Conservation (phyloP, 2,329 filamentous ascomycete species). For the Beauveria sp. region DNA sequence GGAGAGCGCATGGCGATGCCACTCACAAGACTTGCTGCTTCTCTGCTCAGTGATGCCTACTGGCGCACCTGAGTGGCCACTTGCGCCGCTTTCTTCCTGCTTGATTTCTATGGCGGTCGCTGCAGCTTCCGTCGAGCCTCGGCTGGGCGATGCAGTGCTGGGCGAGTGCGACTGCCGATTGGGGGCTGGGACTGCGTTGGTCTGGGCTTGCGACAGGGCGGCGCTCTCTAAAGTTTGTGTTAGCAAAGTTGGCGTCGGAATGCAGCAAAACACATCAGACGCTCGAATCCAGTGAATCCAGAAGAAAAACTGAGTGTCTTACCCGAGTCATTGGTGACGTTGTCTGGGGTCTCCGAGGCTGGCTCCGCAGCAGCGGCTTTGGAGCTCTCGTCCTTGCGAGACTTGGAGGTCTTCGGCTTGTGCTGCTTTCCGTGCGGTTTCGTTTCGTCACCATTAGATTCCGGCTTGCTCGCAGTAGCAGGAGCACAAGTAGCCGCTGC, state of each 20-base stretch:
- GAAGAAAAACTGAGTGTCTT: neutral
- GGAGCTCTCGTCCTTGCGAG: slow-evolving; percentile 4
- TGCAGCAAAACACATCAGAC: neutral
- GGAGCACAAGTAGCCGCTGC: slow-evolving; percentile 21
- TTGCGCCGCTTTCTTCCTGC: neutral
- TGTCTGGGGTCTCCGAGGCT: neutral
- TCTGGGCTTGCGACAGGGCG: neutral
- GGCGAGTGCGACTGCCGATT: slow-evolving; percentile 1
- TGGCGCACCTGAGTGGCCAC: neutral
- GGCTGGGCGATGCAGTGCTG: neutral
- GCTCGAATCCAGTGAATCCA: neutral
- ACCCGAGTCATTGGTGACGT: slow-evolving; percentile 1
- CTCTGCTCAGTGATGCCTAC: slow-evolving; percentile 1
- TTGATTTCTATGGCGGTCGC: neutral
- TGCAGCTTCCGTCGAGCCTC: slow-evolving; percentile 1
- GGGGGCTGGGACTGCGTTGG: neutral
- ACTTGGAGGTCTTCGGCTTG: neutral
- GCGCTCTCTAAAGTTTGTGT: neutral
- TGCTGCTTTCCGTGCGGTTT: neutral
- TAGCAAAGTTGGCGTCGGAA: neutral
- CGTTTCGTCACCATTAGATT: neutral
- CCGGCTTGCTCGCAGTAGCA: slow-evolving; percentile 14
- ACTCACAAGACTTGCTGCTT: slow-evolving; percentile 14
- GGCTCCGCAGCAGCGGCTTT: slow-evolving; percentile 6
- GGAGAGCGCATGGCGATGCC: neutral